Base-by-base conservation (phyloP, 768 basidiomycete genomes). In the Trametes sanguinea region DNA sequence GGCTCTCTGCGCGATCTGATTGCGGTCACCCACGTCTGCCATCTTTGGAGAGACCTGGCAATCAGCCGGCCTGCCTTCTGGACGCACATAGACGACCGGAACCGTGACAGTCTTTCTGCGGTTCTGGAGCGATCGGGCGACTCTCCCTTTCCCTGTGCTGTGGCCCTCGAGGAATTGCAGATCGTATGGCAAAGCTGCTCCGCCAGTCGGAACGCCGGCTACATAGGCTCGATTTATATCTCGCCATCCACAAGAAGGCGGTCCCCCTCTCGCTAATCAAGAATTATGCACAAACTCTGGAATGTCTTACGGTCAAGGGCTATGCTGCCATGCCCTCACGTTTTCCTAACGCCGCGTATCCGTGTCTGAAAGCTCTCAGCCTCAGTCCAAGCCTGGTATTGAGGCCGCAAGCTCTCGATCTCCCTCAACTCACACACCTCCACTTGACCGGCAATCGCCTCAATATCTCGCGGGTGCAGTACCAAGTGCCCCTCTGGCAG, bases 361-460 rank as follows among this genome's bases (percentile, higher is more conserved):
- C 22, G 22, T 22, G 22, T 22, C 35, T 33, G 51, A 30, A 39
- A 54, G 22, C 52, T 22, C 11, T 7, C 11, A 11, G 52, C n/a
- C 6, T 27, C 6, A 29, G 10, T 8, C 27, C 27, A 29, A 10
- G 30, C 11, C 54, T 22, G 22, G n/a, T 42, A 33, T 22, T 42
- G 4, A 29, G 42, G 42, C 33, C 33, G 14, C 54, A 27, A 4
- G 42, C 29, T n/a, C 10, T 44, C 14, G 29, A 45, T 13, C 44
- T 44, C 17, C 54, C 54, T 6, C 8, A 45, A 4, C 43, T 54
- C 4, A 54, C 54, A 22, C 54, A 54, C n/a, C 54, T 54, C 42
- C 9, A 54, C 8, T 14, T 54, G 29, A 14, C 54, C 35, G 6
- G 6, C 35, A 37, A 37, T 22, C 22, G 22, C 35, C 11, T 37